A percentile compares a stretch with the other conserved stretches of the same genome.
Evolutionary conservation across 805 yeast genomes (phyloP).

Genomic region (Candida michaelii): DNA sequence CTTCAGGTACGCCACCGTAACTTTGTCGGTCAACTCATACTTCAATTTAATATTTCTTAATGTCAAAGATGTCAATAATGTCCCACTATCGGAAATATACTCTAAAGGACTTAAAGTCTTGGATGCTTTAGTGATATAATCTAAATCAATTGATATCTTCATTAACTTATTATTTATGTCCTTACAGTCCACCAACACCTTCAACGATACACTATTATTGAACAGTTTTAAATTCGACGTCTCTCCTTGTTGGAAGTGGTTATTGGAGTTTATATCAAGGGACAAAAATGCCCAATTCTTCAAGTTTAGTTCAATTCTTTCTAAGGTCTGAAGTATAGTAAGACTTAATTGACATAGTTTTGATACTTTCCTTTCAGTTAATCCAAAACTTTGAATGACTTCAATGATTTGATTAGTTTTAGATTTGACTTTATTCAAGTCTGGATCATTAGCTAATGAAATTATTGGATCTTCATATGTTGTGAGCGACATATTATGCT

Average conservation of each 20-base stretch:
- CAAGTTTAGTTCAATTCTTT: constrained; percentile 45
- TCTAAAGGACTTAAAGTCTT: constrained; percentile 44
- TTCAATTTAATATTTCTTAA: constrained; percentile 49
- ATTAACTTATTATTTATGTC: constrained; percentile 44
- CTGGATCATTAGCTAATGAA: constrained; percentile 47
- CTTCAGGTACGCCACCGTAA: constrained; percentile 61
- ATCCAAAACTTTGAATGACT: constrained; percentile 44
- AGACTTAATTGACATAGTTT: constrained; percentile 49
- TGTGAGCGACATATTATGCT: neutral
- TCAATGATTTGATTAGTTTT: constrained; percentile 40
- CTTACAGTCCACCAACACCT: constrained; percentile 51
- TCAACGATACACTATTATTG: constrained; percentile 53
- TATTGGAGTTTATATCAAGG: constrained; percentile 46
- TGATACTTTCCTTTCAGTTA: constrained; percentile 43
- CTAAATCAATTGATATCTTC: constrained; percentile 46
- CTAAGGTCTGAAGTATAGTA: constrained; percentile 49
- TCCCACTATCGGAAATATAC: constrained; percentile 53
- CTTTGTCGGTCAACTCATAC: constrained; percentile 49
- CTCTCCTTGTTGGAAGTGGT: constrained; percentile 30
- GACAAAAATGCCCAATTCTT: constrained; percentile 58
- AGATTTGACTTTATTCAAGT: constrained; percentile 41
- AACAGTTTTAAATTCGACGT: constrained; percentile 29
- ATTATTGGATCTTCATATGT: constrained; percentile 49
- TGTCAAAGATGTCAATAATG: constrained; percentile 45
- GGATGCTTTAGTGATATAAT: constrained; percentile 45